These are phyloP conservation scores for Naegleria gruberi DNA, from an alignment of 208 protist genomes.

Conservation along the genomic window DNA sequence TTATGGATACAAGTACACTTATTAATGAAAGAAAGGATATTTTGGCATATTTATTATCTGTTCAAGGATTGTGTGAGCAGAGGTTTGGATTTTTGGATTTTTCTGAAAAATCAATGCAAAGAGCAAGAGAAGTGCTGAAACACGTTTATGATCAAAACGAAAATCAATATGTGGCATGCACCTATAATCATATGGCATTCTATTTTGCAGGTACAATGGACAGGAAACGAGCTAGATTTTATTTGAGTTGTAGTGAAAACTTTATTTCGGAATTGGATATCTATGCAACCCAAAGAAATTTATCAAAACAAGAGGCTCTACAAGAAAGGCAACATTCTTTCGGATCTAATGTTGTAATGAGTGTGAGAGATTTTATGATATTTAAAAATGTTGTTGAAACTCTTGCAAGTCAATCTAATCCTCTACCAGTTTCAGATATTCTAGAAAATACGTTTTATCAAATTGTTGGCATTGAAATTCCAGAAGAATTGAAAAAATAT, in stretches of 20 bases:
- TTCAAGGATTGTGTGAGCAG: not conserved
- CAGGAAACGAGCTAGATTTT: not conserved
- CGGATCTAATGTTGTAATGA: not conserved
- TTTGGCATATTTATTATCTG: not conserved
- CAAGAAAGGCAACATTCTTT: not conserved
- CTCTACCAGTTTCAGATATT: not conserved
- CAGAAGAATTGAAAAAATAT: not conserved
- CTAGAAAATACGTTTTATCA: not conserved
- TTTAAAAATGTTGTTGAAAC: not conserved
- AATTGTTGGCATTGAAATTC: not conserved
- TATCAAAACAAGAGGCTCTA: not conserved
- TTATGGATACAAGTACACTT: not conserved
- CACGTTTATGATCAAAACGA: not conserved
- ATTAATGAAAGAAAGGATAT: not conserved
- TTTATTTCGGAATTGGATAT: not conserved
- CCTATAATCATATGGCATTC: not conserved
- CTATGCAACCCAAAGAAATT: not conserved
- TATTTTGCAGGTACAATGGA: not conserved
- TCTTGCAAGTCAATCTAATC: not conserved
- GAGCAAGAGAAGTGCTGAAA: not conserved
- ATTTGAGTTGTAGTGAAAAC: not conserved
- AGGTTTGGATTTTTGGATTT: not conserved
- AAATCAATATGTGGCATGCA: not conserved
- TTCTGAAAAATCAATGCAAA: not conserved
- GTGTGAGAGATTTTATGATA: not conserved